Evolutionary conservation across 2,329 filamentous ascomycete species (phyloP).

Genomic region (Colletotrichum sp.): DNA sequence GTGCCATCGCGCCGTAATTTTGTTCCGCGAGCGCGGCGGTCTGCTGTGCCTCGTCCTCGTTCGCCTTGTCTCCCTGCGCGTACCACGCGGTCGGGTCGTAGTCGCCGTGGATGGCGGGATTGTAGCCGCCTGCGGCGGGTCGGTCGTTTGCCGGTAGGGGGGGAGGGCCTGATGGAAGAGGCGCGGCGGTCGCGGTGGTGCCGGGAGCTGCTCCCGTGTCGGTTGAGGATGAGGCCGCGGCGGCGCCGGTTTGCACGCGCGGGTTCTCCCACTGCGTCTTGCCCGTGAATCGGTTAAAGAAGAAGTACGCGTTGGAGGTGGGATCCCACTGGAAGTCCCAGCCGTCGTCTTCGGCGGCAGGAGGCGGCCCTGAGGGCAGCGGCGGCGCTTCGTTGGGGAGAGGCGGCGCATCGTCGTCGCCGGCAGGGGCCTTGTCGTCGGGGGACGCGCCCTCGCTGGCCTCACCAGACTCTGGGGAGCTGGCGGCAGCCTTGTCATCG

Average conservation of each 20-base stretch:
- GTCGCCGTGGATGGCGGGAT: slow-evolving; percentile 93
- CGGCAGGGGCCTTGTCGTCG: slow-evolving; percentile 9
- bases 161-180: slow-evolving; percentile 29
- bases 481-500: not conserved
- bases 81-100: slow-evolving; percentile 98
- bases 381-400: slow-evolving; percentile 43
- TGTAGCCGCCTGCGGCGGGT: slow-evolving; percentile 76
- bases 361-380: slow-evolving; percentile 46
- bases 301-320: slow-evolving; percentile 74
- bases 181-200: slow-evolving; percentile 27
- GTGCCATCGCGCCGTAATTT: slow-evolving; percentile 60
- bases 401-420: slow-evolving; percentile 33
- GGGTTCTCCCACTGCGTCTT: slow-evolving; percentile 87
- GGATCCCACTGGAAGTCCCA: slow-evolving; percentile 85
- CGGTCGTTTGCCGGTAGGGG: slow-evolving; percentile 38
- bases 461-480: slow-evolving; percentile 21
- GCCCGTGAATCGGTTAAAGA: slow-evolving; percentile 81
- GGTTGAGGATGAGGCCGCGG: slow-evolving; percentile 20
- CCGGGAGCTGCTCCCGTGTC: slow-evolving; percentile 18
- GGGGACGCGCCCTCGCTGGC: slow-evolving; percentile 6
- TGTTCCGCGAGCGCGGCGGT: slow-evolving; percentile 56
- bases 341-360: slow-evolving; percentile 70
- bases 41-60: slow-evolving; percentile 37
- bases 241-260: slow-evolving; percentile 60
- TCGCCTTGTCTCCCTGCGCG: slow-evolving; percentile 64